These are phyloP conservation scores for Podosphaera fusca DNA, from an alignment of 2,329 filamentous ascomycete genomes.

Conservation along the genomic window DNA sequence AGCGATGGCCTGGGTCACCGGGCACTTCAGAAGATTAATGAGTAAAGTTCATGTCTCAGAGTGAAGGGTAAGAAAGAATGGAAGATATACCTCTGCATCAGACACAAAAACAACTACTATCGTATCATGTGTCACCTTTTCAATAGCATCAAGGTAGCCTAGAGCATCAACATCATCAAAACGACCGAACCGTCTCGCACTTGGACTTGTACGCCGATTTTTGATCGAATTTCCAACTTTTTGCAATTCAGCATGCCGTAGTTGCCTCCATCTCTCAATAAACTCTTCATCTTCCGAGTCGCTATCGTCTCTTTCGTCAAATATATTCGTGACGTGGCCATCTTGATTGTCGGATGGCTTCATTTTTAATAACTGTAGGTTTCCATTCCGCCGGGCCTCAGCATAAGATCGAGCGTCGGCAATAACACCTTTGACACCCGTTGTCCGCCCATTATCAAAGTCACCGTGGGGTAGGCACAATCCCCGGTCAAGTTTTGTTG, in stretches of 20 bases:
- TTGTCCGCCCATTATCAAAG: conserved; percentile 47
- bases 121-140: conserved; percentile 62
- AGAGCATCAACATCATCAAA: conserved; percentile 69
- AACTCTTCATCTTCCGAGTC: conserved; percentile 50
- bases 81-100: conserved; percentile 49
- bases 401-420: conserved; percentile 62
- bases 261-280: conserved; percentile 65
- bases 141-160: conserved; percentile 89
- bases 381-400: conserved; percentile 31
- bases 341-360: conserved; percentile 7
- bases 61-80: neutral
- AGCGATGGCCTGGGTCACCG: conserved; percentile 59
- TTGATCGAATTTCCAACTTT: conserved; percentile 31
- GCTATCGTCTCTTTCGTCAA: conserved; percentile 15
- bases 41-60: conserved; percentile 7
- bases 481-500: conserved; percentile 13
- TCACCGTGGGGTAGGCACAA: conserved; percentile 37
- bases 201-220: conserved; percentile 51
- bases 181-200: conserved; percentile 52
- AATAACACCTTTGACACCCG: conserved; percentile 71
- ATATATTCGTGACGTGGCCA: conserved; percentile 8
- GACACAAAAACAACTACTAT: conserved; percentile 86
- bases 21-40: conserved; percentile 33
- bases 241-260: conserved; percentile 55
- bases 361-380: conserved; percentile 26